A percentile compares a stretch with the other conserved stretches of the same genome.
These are phyloP conservation scores for Ruellia speciosa DNA, from an alignment of 305 asterid species.

Conservation along the genomic window DNA sequence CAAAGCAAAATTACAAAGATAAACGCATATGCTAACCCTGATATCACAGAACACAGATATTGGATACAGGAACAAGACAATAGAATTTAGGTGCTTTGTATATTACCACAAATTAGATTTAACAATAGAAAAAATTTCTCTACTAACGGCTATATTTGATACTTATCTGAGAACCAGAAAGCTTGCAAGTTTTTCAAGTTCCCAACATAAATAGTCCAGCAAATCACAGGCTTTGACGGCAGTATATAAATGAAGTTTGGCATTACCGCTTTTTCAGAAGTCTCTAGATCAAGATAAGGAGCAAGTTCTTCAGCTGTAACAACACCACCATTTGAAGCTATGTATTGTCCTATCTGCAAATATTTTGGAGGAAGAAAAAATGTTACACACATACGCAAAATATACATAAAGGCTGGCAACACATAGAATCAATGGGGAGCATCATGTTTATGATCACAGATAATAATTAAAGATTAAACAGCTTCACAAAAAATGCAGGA, in stretches of 20 bases:
- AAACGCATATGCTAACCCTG: constrained; percentile 2
- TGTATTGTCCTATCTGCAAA: constrained; percentile 79
- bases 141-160: not conserved
- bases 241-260: constrained; percentile 15
- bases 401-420: not conserved
- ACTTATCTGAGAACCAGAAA: constrained; percentile 15
- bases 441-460: constrained; percentile 11
- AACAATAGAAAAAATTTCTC: not conserved
- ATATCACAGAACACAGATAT: not conserved
- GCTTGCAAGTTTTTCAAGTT: constrained; percentile 9
- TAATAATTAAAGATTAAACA: constrained; percentile 14
- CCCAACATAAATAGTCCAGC: not conserved
- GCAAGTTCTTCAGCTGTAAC: constrained; percentile 97
- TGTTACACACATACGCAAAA: not conserved
- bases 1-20: constrained; percentile 14
- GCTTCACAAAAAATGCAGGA: constrained; percentile 1
- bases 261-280: constrained; percentile 49
- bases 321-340: constrained; percentile 90
- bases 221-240: not conserved
- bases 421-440: constrained; percentile 6
- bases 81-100: constrained; percentile 14
- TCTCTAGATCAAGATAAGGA: constrained; percentile 83
- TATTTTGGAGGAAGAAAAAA: not conserved
- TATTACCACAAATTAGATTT: constrained; percentile 1
- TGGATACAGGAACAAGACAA: not conserved